A percentile compares a stretch with the other conserved stretches of the same genome.
phyloP scores from a whole-genome alignment of 108 stramenopile species.

The Ochromonas danica region DNA sequence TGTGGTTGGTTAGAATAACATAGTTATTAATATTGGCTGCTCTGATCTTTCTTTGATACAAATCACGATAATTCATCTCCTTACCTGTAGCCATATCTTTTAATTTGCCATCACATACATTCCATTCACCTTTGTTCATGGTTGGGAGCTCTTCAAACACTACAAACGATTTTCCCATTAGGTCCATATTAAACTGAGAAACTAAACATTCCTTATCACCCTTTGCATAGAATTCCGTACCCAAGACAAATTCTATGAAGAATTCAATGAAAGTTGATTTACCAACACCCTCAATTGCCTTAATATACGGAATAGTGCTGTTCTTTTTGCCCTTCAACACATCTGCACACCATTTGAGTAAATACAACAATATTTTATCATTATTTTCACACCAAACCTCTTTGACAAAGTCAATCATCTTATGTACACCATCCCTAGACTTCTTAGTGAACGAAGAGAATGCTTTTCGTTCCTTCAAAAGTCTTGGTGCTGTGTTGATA shows the following conservation, averaged over 20 bases:
- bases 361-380: neutral
- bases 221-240: constrained; percentile 3
- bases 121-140: neutral
- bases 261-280: constrained; percentile 32
- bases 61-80: constrained; percentile 1
- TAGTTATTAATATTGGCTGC: constrained; percentile 10
- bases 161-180: neutral
- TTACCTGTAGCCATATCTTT: neutral
- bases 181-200: neutral
- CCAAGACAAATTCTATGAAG: neutral
- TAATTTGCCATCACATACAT: neutral
- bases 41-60: neutral
- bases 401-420: no score
- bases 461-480: no score
- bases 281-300: constrained; percentile 28
- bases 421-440: no score
- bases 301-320: neutral
- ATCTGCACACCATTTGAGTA: constrained; percentile 18
- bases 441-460: no score
- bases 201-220: neutral
- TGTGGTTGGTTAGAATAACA: constrained; percentile 2
- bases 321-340: constrained; percentile 9
- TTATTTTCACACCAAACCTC: no score
- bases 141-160: neutral
- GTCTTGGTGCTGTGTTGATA: no score